Conservation (phyloP, 352 stramenopile genomes). For the Phytopythium vexans region DNA sequence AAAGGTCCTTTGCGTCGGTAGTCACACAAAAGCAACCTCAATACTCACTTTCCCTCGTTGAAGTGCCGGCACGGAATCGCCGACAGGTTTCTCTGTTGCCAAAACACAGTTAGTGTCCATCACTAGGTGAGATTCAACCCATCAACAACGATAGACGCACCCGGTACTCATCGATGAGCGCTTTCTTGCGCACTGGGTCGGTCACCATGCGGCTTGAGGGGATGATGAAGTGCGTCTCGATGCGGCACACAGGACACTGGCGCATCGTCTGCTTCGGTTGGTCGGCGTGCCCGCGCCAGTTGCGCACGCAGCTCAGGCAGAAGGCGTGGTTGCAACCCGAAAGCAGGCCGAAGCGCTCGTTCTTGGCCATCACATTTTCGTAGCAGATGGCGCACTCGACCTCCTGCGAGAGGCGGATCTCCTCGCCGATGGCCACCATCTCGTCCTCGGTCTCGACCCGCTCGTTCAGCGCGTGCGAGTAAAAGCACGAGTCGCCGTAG, state of each 20-base stretch:
- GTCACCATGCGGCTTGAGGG: conserved; percentile 80
- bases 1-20: not conserved
- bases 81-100: conserved; percentile 53
- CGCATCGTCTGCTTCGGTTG: conserved; percentile 79
- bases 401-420: conserved; percentile 58
- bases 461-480: conserved; percentile 59
- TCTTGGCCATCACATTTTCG: conserved; percentile 68
- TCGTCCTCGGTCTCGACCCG: conserved; percentile 42
- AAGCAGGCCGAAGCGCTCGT: conserved; percentile 79
- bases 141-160: conserved; percentile 22
- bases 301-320: conserved; percentile 80
- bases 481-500: conserved; percentile 83
- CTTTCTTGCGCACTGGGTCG: conserved; percentile 56
- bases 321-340: conserved; percentile 82
- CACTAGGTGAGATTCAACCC: not conserved
- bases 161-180: conserved; percentile 66
- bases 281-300: conserved; percentile 61
- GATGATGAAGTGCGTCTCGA: conserved; percentile 83
- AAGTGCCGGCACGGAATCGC: conserved; percentile 83
- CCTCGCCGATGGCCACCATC: conserved; percentile 49
- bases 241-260: conserved; percentile 70
- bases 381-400: conserved; percentile 88
- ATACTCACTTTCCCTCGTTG: conserved; percentile 62
- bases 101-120: conserved; percentile 3
- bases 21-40: not conserved